Evolutionary conservation across 2,329 filamentous ascomycete species (phyloP).

Genomic region (Fusarium subtropicale): DNA sequence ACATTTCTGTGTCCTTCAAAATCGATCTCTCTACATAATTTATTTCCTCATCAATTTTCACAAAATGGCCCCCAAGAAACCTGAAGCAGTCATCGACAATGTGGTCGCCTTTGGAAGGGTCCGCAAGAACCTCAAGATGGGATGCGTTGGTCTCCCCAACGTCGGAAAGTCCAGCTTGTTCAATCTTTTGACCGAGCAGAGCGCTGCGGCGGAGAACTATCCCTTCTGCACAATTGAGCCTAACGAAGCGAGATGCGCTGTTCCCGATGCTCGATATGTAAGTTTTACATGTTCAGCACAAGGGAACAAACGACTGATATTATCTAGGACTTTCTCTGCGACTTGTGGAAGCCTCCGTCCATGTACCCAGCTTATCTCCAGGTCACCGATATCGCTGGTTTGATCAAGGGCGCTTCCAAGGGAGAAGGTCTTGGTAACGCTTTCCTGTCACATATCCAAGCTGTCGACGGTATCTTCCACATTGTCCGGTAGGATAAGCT

Average conservation of each 20-base stretch:
- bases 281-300: slow-evolving; percentile 24
- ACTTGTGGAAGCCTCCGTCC: slow-evolving; percentile 59
- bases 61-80: slow-evolving; percentile 58
- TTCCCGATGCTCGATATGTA: slow-evolving; percentile 59
- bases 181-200: slow-evolving; percentile 60
- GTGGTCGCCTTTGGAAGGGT: slow-evolving; percentile 60
- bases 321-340: slow-evolving; percentile 57
- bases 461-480: slow-evolving; percentile 60
- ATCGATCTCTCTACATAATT: slow-evolving; percentile 6
- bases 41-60: slow-evolving; percentile 10
- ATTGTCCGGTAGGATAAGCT: slow-evolving; percentile 53
- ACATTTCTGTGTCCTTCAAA: slow-evolving; percentile 15
- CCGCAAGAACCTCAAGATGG: slow-evolving; percentile 60
- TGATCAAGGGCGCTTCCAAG: slow-evolving; percentile 59
- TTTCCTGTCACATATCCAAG: slow-evolving; percentile 59
- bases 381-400: slow-evolving; percentile 59
- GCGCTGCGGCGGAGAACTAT: slow-evolving; percentile 59
- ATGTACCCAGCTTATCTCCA: slow-evolving; percentile 59
- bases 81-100: slow-evolving; percentile 55
- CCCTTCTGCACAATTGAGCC: slow-evolving; percentile 62
- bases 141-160: slow-evolving; percentile 59
- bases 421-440: slow-evolving; percentile 60
- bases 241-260: slow-evolving; percentile 59
- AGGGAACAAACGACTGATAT: background rate
- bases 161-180: slow-evolving; percentile 60